Evolutionary conservation across 306 rosid genomes (phyloP), one percentile per base, ranked within the genome.

Genomic region (Prunus salicina): DNA sequence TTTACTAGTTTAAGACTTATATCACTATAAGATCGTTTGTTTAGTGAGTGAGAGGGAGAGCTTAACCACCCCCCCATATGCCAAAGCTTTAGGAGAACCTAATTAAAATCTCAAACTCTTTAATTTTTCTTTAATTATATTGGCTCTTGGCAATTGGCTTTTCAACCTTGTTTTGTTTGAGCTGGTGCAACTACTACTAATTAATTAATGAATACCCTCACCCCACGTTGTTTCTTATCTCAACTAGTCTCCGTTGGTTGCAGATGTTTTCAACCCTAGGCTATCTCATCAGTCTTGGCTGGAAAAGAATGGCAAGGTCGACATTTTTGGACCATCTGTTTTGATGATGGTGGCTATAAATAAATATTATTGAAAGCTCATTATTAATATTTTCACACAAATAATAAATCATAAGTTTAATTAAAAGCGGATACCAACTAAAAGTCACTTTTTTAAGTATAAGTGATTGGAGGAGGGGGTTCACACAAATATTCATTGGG

Each of bases 111-210:
- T 69, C 32, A 38, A 0, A 34, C 43, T 38, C 9, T 38, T 34
- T 38, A 65, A 12, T 18, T 22, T 34, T 53, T n/a, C 6, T 6
- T 52, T 34, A 8, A 25, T 53, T 41, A n/a, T 38, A 52, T 56
- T 72, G 18, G 67, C 4, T 14, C 58, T 14, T 47, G 49, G 67
- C 24, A n/a, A 12, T 18, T 2, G 5, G 27, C 19, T 46, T 76
- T 46, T 76, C 52, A 30, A 55, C 1, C 30, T 30, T 24, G 15
- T 19, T 53, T 64, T 22, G 64, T 75, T 53, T 43, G 34, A 46
- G 66, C 12, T 76, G 75, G 69, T 76, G 25, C 50, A 57, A 67
- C 80, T 41, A 57, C 78, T 74, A 19, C 77, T 16, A 3, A 20
- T 18, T 18, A 8, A 38, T 18, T 71, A 24, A 71, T 51, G 24